A percentile compares a stretch with the other conserved stretches of the same genome.
Conservation (phyloP, 83 land plant species). For the Isoetes engelmannii region DNA sequence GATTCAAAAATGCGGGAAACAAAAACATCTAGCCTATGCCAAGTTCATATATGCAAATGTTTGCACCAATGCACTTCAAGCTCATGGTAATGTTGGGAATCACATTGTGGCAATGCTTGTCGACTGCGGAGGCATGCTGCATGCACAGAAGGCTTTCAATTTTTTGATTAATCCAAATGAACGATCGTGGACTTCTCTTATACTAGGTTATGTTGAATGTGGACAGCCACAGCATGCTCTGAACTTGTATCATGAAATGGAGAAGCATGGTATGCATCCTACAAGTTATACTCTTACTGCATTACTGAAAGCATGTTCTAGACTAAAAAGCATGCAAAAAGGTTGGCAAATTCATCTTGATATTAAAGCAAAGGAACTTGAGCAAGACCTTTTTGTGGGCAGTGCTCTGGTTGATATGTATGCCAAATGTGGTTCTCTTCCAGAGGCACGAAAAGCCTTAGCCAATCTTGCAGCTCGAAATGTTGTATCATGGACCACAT, state of each 20-base stretch:
- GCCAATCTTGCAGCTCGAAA: not conserved
- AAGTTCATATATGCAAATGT: not conserved
- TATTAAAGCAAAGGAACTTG: not conserved
- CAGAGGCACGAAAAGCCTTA: not conserved
- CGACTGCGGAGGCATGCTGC: not conserved
- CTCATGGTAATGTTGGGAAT: not conserved
- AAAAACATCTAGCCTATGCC: not conserved
- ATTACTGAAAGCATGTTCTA: conserved; percentile 1
- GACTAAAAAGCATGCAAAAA: not conserved
- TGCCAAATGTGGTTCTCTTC: conserved; percentile 9
- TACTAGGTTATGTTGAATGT: not conserved
- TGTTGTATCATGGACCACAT: not conserved
- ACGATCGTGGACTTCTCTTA: not conserved
- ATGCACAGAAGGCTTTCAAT: not conserved
- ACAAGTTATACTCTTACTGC: not conserved
- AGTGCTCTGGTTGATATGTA: conserved; percentile 3
- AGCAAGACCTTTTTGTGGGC: not conserved
- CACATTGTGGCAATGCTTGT: conserved; percentile 2
- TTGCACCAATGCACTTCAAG: not conserved
- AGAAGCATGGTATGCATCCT: not conserved
- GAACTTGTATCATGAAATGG: not conserved
- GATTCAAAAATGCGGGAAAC: too few relatives aligned
- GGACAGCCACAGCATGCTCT: not conserved
- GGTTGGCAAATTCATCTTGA: conserved; percentile 5
- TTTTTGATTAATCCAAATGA: not conserved